Evolutionary conservation across 2,329 filamentous ascomycete genomes (phyloP).

Genomic region (Phoma herbarum): DNA sequence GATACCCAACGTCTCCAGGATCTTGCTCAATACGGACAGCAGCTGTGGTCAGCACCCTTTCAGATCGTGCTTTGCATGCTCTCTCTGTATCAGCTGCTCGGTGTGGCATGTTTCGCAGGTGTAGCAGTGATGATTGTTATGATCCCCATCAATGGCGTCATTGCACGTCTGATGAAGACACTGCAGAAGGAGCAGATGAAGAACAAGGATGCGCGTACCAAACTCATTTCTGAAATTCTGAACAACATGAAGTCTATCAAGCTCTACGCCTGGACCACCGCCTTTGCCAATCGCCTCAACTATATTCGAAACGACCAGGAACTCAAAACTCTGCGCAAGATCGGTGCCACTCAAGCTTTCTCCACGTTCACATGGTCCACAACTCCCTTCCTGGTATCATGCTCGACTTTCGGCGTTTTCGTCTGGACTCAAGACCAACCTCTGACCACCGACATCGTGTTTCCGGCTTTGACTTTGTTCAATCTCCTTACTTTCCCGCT

Average conservation of each 20-base stretch:
- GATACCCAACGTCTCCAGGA: constrained; percentile 96
- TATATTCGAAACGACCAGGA: constrained; percentile 95
- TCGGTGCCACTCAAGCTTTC: constrained; percentile 90
- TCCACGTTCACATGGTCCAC: constrained; percentile 99
- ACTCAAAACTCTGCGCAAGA: constrained; percentile 93
- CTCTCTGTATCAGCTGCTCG: constrained; percentile 94
- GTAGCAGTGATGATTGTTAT: constrained; percentile 95
- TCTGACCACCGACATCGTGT: constrained; percentile 92
- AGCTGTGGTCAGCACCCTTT: constrained; percentile 96
- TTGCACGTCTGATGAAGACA: constrained; percentile 91
- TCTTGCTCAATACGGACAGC: constrained; percentile 92
- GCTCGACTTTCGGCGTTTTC: constrained; percentile 93
- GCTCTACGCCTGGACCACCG: constrained; percentile 95
- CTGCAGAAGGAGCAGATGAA: constrained; percentile 98
- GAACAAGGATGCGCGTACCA: constrained; percentile 94
- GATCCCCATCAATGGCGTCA: constrained; percentile 94
- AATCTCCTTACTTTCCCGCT: constrained; percentile 96
- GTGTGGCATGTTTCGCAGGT: constrained; percentile 93
- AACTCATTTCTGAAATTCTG: constrained; percentile 94
- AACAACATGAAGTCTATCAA: constrained; percentile 99
- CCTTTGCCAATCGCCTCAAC: constrained; percentile 97
- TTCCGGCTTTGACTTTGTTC: constrained; percentile 91
- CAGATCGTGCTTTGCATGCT: constrained; percentile 96
- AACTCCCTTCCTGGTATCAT: constrained; percentile 96
- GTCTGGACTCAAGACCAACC: constrained; percentile 83